These are phyloP conservation scores for Erythrophleum ivorense DNA, from an alignment of 331 rosid genomes.

Conservation along the genomic window DNA sequence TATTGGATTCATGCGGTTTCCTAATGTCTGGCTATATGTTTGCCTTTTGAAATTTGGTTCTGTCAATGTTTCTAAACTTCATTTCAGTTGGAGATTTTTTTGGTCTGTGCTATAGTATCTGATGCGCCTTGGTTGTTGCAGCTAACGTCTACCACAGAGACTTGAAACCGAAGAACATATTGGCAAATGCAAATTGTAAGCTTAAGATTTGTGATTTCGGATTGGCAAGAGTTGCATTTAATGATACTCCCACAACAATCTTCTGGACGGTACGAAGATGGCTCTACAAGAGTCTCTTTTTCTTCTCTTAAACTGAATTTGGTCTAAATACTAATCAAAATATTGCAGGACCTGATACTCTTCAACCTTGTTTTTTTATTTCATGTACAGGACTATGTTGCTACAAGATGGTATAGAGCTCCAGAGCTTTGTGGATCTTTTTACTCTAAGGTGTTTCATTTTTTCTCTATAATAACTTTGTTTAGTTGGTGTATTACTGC, in stretches of 20 bases:
- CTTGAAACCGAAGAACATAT: constrained; percentile 88
- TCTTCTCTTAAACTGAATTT: too few relatives aligned
- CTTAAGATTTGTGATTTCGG: constrained; percentile 95
- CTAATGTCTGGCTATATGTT: too few relatives aligned
- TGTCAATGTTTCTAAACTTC: constrained; percentile 20
- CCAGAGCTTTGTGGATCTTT: constrained; percentile 98
- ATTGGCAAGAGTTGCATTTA: constrained; percentile 88
- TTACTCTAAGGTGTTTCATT: constrained; percentile 94
- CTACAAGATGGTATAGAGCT: constrained; percentile 99
- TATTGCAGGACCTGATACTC: constrained; percentile 34
- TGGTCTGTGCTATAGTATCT: too few relatives aligned
- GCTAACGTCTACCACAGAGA: constrained; percentile 94
- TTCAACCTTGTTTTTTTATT: constrained; percentile 27
- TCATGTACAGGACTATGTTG: constrained; percentile 80
- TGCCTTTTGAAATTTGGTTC: too few relatives aligned
- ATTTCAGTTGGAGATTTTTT: too few relatives aligned
- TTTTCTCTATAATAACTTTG: too few relatives aligned
- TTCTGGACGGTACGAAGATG: constrained; percentile 98
- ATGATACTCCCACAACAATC: constrained; percentile 79
- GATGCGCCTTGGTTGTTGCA: too few relatives aligned
- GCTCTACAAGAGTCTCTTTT: too few relatives aligned
- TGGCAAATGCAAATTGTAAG: constrained; percentile 94
- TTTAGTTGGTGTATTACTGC: too few relatives aligned
- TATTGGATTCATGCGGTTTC: too few relatives aligned
- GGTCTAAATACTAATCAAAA: too few relatives aligned